Percentiles rank a stretch among this genome's conserved stretches.
phyloP scores from a whole-genome alignment of 768 basidiomycete genomes.

The Termitomyces heimii region DNA sequence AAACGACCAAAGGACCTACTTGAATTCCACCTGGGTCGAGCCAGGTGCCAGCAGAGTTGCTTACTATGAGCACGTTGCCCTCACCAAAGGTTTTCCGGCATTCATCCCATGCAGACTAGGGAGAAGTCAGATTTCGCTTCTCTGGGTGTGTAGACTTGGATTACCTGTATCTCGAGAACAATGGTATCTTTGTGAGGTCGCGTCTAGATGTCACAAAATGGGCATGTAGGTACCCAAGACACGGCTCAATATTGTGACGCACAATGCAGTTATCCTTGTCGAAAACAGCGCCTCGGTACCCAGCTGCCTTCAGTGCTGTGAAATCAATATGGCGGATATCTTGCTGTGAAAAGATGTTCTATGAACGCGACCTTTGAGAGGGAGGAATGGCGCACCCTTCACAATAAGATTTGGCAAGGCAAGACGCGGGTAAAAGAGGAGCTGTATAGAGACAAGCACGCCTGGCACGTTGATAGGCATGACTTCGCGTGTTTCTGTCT shows the following conservation, averaged over 20 bases:
- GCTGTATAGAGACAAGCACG: conserved; percentile 63
- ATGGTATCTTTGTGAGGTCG: conserved; percentile 70
- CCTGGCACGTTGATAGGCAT: conserved; percentile 80
- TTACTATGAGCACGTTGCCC: conserved; percentile 81
- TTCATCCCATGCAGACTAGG: conserved; percentile 70
- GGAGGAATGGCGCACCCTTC: conserved; percentile 43
- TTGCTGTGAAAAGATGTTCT: conserved; percentile 38
- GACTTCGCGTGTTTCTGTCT: background rate
- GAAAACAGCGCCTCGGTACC: conserved; percentile 87
- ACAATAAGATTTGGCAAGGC: conserved; percentile 60
- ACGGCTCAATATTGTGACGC: conserved; percentile 17
- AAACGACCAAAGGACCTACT: conserved; percentile 33
- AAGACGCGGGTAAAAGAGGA: conserved; percentile 60
- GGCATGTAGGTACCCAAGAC: background rate
- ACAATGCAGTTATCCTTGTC: conserved; percentile 99
- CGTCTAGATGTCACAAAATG: conserved; percentile 46
- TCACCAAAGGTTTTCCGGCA: conserved; percentile 71
- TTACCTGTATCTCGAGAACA: conserved; percentile 70
- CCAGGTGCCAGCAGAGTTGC: conserved; percentile 87
- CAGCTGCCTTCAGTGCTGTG: conserved; percentile 58
- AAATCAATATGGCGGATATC: conserved; percentile 87
- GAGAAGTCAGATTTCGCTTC: background rate
- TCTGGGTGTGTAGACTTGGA: background rate
- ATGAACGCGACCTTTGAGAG: background rate
- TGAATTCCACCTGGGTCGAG: conserved; percentile 76